Percentiles rank a stretch among this genome's conserved stretches.
Conservation (phyloP, 495 filamentous ascomycete species). For the Aspergillus cavernicola region DNA sequence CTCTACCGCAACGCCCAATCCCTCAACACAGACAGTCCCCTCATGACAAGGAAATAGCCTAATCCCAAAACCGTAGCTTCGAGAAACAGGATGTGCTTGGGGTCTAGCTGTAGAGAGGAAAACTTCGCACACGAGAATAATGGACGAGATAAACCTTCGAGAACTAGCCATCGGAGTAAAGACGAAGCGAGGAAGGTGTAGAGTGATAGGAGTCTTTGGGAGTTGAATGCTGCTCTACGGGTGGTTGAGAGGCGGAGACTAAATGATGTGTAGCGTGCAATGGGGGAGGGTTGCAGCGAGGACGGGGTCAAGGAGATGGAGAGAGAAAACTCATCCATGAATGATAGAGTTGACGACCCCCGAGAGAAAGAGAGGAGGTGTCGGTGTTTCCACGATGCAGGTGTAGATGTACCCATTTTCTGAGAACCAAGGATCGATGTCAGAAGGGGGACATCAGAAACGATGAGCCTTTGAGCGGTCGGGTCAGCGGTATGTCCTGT, state of each 20-base stretch:
- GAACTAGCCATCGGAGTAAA: too few relatives aligned
- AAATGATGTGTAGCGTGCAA: neutral
- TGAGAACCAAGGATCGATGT: conserved; percentile 19
- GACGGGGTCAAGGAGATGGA: neutral
- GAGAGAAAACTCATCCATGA: neutral
- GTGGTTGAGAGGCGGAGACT: neutral
- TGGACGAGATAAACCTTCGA: too few relatives aligned
- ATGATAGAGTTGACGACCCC: neutral
- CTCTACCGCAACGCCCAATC: neutral
- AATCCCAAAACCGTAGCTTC: neutral
- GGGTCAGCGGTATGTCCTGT: conserved; percentile 4
- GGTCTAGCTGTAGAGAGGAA: too few relatives aligned
- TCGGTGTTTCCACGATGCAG: neutral
- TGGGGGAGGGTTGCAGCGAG: neutral
- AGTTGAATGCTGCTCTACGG: too few relatives aligned
- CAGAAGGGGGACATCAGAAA: conserved; percentile 21
- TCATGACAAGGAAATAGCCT: neutral
- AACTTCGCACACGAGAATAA: too few relatives aligned
- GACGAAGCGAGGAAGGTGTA: too few relatives aligned
- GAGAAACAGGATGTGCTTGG: neutral
- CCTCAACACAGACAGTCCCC: neutral
- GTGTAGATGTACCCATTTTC: neutral
- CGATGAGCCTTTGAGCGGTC: conserved; percentile 4
- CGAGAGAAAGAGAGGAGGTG: neutral
- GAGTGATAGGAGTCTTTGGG: too few relatives aligned